Conservation (phyloP, 257 asterid species). For the Ocimum tenuiflorum region DNA sequence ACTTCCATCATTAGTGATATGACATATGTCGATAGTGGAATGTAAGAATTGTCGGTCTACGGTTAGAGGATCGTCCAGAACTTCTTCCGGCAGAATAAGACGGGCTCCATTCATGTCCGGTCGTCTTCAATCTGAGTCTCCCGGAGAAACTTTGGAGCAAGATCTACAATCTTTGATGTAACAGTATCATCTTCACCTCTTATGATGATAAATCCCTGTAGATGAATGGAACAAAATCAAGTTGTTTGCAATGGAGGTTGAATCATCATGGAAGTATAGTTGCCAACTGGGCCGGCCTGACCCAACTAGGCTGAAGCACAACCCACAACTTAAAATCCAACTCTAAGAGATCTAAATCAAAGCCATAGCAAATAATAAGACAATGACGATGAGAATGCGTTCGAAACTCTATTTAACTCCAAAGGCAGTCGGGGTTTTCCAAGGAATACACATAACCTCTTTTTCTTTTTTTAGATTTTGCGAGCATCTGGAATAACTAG, state of each 20-base stretch:
- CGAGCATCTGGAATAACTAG: background rate
- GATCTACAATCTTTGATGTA: constrained; percentile 43
- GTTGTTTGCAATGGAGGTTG: too few relatives aligned
- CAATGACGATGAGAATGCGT: too few relatives aligned
- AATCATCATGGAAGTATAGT: too few relatives aligned
- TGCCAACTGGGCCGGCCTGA: too few relatives aligned
- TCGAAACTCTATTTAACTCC: too few relatives aligned
- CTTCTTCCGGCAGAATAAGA: constrained; percentile 67
- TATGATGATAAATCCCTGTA: constrained; percentile 64
- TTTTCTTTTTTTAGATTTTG: background rate
- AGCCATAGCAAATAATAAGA: too few relatives aligned
- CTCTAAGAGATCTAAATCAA: too few relatives aligned
- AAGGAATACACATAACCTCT: background rate
- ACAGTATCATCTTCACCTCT: constrained; percentile 64
- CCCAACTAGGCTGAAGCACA: too few relatives aligned
- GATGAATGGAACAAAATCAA: background rate
- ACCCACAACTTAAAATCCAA: too few relatives aligned
- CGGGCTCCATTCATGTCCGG: constrained; percentile 43
- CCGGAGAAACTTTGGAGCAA: constrained; percentile 80
- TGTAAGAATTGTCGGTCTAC: background rate
- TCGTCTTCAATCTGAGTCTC: constrained; percentile 63
- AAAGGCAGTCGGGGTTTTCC: too few relatives aligned
- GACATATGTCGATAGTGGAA: too few relatives aligned
- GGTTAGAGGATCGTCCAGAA: constrained; percentile 72
- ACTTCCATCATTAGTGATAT: constrained; percentile 4